Evolutionary conservation across 23 red algal species (phyloP), one percentile per base, ranked within the genome.

Genomic region (Gracilariopsis chorda): DNA sequence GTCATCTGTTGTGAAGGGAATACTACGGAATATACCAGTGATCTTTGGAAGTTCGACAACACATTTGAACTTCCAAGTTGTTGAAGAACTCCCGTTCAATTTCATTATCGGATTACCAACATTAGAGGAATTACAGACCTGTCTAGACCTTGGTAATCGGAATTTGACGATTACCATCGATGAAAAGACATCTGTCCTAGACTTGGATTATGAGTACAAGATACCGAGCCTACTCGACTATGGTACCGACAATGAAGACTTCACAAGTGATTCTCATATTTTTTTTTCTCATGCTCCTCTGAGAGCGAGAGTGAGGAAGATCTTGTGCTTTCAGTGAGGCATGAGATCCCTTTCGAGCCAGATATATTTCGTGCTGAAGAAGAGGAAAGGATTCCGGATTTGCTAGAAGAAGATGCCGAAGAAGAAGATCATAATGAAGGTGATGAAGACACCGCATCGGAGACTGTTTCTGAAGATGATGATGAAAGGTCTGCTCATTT

Each of bases 201-300:
- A 27, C 16, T 5, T 51, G 21, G 27, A 24, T n/a, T 34, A 41
- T 49, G 77, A 80, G n/a, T 34, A n/a, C n/a, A n/a, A n/a, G n/a
- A n/a, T 27, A 12, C 77, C 44, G 19, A 42, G 12, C 11, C 27
- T 80, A 7, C 12, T 57, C 8, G 77, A 25, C 45, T 33, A 36
- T 32, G 40, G 45, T 28, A 85, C 36, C 10, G 80, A 85, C 25
- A 85, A 58, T 0, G 80, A 85, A 17, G 35, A 85, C 41, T 85
- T 70, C 57, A 67, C 80, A 6, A 68, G 19, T 27, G 1, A n/a
- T 65, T 21, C 33, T 25, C 32, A 21, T 42, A 56, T 17, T 16
- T 32, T 4, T 23, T 28, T 19, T 78, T 45, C n/a, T 53, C 73
- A 2, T 46, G 36, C 16, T 48, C 27, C 13, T 52, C 45, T 8